Conservation (phyloP, 306 rosid genomes). For the Malus sieversii region DNA sequence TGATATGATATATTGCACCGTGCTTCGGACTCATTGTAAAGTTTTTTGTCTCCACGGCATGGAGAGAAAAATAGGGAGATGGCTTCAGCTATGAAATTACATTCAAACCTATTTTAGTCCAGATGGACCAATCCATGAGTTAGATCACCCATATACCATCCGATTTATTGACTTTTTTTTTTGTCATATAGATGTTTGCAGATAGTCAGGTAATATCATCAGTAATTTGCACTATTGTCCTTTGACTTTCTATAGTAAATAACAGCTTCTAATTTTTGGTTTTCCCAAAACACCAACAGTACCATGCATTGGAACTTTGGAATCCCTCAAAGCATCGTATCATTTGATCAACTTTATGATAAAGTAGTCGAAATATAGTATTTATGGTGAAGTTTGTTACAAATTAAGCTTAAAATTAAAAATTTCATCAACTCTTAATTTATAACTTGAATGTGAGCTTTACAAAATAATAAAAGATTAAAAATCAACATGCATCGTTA, state of each 20-base stretch:
- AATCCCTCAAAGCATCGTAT: background rate
- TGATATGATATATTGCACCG: no score
- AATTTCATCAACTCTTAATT: background rate
- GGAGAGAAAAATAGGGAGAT: background rate
- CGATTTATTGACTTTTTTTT: conserved; percentile 21
- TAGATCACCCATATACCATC: conserved; percentile 46
- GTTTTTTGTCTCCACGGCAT: background rate
- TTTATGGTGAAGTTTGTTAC: no score
- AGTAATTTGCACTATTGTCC: conserved; percentile 1
- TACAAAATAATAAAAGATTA: no score
- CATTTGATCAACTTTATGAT: no score
- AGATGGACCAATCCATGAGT: conserved; percentile 25
- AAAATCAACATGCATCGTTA: no score
- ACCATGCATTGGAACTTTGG: background rate
- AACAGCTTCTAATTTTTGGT: background rate
- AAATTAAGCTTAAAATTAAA: no score
- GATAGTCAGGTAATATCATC: conserved; percentile 14
- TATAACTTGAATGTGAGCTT: background rate
- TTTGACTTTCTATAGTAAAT: background rate
- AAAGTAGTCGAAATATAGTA: no score
- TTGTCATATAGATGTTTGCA: background rate
- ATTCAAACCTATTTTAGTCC: background rate
- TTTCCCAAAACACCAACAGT: background rate
- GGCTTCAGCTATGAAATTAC: background rate
- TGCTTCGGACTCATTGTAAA: rapidly evolving